Conservation (phyloP, 202 grass and related monocot genomes). For the Panicum hallii region DNA sequence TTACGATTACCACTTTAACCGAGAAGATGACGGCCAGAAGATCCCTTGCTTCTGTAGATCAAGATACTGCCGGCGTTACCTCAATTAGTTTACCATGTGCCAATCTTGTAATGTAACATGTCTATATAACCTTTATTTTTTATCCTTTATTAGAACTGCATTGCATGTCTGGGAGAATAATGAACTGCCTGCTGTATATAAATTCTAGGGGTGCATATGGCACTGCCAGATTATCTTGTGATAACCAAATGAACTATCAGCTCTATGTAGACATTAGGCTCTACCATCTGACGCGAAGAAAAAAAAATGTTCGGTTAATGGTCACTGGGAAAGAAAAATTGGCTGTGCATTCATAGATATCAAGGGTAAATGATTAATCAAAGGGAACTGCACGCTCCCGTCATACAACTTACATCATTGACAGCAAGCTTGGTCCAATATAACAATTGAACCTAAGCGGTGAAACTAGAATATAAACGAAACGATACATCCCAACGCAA, state of each 20-base stretch:
- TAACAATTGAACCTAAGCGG: conserved; percentile 52
- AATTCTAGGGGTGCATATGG: not conserved
- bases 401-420: conserved; percentile 21
- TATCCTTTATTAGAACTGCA: not conserved
- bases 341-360: not conserved
- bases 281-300: not conserved
- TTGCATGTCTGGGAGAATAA: not conserved
- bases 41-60: conserved; percentile 94
- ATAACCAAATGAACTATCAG: not conserved
- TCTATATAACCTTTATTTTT: not conserved
- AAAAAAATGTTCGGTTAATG: not conserved
- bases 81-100: conserved; percentile 57
- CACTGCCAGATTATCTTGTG: not conserved
- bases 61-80: conserved; percentile 76
- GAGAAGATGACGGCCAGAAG: conserved; percentile 83
- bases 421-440: conserved; percentile 45
- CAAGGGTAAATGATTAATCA: conserved; percentile 1
- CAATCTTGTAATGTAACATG: not conserved
- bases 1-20: conserved; percentile 95
- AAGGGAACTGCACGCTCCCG: not conserved
- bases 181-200: not conserved
- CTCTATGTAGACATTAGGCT: not conserved
- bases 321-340: not conserved
- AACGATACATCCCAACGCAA: not conserved
- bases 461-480: conserved; percentile 20